phyloP scores from a whole-genome alignment of 306 rosid genomes.

The Betula pendula region DNA sequence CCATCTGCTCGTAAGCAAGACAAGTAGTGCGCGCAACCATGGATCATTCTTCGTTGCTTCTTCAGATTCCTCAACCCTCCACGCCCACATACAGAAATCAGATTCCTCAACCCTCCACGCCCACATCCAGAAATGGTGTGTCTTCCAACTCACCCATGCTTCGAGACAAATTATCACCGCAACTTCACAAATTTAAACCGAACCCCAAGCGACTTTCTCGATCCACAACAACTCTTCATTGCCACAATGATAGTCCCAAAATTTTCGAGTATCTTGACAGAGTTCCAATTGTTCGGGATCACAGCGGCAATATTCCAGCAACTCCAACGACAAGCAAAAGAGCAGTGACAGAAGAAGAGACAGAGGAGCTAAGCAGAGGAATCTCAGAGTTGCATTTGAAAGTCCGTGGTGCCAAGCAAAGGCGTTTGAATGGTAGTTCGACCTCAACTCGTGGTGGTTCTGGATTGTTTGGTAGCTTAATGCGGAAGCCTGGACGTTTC shows the following conservation, averaged over 20 bases:
- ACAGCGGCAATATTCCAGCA: background rate
- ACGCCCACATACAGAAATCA: background rate
- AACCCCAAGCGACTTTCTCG: background rate
- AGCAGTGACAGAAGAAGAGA: background rate
- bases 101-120: conserved; percentile 1
- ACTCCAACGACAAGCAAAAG: background rate
- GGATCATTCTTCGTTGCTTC: background rate
- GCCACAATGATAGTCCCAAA: background rate
- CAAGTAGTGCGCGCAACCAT: background rate
- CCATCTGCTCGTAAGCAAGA: background rate
- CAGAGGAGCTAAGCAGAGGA: background rate
- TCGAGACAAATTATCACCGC: background rate
- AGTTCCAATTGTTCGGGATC: background rate
- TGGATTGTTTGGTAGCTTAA: background rate
- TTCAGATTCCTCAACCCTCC: conserved; percentile 4
- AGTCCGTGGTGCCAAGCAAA: background rate
- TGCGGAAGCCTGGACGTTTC: conserved; percentile 28
- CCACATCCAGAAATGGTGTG: background rate
- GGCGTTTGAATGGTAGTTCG: background rate
- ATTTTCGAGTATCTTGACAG: background rate
- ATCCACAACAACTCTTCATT: background rate
- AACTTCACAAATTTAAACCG: background rate
- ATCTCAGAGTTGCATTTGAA: background rate
- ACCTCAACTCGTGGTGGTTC: background rate
- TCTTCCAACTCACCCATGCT: background rate